These are phyloP conservation scores for Trypanosoma rangeli DNA, from an alignment of 208 protist genomes.

Conservation along the genomic window DNA sequence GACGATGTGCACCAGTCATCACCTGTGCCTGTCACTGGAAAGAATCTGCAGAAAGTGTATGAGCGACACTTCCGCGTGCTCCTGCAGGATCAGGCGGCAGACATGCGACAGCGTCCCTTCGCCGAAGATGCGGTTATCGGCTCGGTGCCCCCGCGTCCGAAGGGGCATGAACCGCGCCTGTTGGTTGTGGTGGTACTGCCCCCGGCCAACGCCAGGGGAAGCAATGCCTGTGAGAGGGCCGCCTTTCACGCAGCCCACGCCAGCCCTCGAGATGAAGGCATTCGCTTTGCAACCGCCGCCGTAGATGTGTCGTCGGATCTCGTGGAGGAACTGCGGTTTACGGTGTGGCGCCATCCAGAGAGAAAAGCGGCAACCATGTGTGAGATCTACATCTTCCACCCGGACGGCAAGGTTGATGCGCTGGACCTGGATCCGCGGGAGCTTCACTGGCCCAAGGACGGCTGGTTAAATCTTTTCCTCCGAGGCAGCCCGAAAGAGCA, in stretches of 20 bases:
- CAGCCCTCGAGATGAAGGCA: neutral
- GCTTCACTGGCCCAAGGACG: constrained; percentile 5
- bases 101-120: neutral
- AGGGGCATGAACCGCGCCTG: constrained; percentile 6
- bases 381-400: constrained; percentile 28
- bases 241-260: constrained; percentile 6
- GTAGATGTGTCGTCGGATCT: constrained; percentile 4
- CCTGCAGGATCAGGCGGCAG: neutral
- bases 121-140: neutral
- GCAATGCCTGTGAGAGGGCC: constrained; percentile 1
- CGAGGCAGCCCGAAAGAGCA: neutral
- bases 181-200: constrained; percentile 16
- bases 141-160: neutral
- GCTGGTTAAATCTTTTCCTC: constrained; percentile 16
- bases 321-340: constrained; percentile 21
- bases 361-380: neutral
- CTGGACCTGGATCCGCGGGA: constrained; percentile 8
- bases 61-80: constrained; percentile 21
- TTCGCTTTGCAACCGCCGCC: constrained; percentile 9
- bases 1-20: neutral
- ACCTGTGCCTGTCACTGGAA: constrained; percentile 7
- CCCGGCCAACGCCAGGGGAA: neutral
- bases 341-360: constrained; percentile 13
- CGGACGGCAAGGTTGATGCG: constrained; percentile 7
- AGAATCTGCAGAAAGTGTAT: constrained; percentile 20